Evolutionary conservation across 2,329 filamentous ascomycete species (phyloP).

Genomic region (Sphaceloma murrayae): DNA sequence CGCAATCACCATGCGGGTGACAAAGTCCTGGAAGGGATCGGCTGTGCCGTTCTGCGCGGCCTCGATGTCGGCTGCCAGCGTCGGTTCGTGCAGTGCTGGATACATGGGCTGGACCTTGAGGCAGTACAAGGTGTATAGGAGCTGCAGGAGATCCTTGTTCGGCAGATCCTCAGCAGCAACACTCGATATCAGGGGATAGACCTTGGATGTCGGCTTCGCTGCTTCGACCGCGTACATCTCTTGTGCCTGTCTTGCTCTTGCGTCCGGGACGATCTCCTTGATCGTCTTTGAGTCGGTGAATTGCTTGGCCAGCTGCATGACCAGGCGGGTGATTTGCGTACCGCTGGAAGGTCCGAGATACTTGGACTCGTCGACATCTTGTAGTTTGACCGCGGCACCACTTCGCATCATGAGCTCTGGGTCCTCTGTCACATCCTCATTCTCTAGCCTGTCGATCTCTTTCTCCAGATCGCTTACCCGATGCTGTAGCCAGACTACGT

Average conservation of each 20-base stretch:
- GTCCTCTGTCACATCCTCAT: constrained; percentile 61
- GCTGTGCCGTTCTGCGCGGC: constrained; percentile 67
- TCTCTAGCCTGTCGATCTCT: constrained; percentile 68
- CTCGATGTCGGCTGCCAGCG: constrained; percentile 65
- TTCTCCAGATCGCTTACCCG: constrained; percentile 72
- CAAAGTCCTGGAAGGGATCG: constrained; percentile 73
- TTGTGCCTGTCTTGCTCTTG: constrained; percentile 56
- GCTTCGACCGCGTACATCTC: constrained; percentile 59
- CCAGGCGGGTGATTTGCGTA: constrained; percentile 84
- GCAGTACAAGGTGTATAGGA: constrained; percentile 74
- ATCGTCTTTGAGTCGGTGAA: constrained; percentile 87
- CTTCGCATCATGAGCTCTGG: constrained; percentile 79
- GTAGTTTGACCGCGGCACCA: constrained; percentile 73
- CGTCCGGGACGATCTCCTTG: constrained; percentile 79
- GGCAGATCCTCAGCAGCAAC: constrained; percentile 70
- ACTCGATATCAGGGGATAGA: constrained; percentile 83
- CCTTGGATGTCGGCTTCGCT: constrained; percentile 59
- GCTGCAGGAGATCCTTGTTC: constrained; percentile 61
- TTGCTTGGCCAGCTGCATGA: constrained; percentile 94
- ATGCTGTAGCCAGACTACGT: constrained; percentile 86
- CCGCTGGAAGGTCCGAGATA: constrained; percentile 91
- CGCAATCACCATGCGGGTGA: constrained; percentile 82
- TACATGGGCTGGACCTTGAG: constrained; percentile 84
- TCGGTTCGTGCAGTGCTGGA: constrained; percentile 75
- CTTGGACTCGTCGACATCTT: constrained; percentile 77